Percentiles rank a stretch among this genome's conserved stretches.
These are phyloP conservation scores for Fistulifera pelliculosa DNA, from an alignment of 108 stramenopile genomes.

Conservation along the genomic window DNA sequence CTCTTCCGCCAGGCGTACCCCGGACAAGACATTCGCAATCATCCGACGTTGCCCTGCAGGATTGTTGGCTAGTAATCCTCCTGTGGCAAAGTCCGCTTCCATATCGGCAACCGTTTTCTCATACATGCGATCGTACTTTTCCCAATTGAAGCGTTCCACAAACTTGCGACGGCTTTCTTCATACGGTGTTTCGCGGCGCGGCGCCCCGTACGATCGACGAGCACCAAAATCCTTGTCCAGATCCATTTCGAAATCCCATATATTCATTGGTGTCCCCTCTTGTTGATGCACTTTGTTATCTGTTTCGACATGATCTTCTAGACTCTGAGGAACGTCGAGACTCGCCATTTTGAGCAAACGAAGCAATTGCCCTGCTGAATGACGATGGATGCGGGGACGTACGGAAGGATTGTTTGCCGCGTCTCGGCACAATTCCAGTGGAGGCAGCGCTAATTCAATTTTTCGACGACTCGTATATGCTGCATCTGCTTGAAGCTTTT, in stretches of 20 bases:
- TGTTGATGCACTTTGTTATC: conserved; percentile 1
- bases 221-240: conserved; percentile 1
- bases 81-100: conserved; percentile 28
- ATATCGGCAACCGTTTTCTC: conserved; percentile 32
- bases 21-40: conserved; percentile 26
- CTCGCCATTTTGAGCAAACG: conserved; percentile 58
- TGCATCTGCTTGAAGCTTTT: background rate
- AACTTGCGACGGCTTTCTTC: conserved; percentile 32
- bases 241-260: background rate
- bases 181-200: conserved; percentile 22
- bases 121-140: conserved; percentile 25
- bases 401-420: conserved; percentile 1
- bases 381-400: conserved; percentile 15
- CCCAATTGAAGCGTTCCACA: conserved; percentile 26
- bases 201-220: background rate
- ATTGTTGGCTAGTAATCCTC: conserved; percentile 23
- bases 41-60: conserved; percentile 16
- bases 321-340: conserved; percentile 13
- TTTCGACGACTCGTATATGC: conserved; percentile 26
- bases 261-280: background rate
- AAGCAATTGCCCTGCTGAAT: conserved; percentile 36
- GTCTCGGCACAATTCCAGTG: background rate
- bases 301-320: conserved; percentile 22
- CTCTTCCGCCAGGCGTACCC: conserved; percentile 15
- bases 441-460: conserved; percentile 33